These are phyloP conservation scores for Sordariomycetes sp. DNA, from an alignment of 2,329 filamentous ascomycete species.

Conservation along the genomic window DNA sequence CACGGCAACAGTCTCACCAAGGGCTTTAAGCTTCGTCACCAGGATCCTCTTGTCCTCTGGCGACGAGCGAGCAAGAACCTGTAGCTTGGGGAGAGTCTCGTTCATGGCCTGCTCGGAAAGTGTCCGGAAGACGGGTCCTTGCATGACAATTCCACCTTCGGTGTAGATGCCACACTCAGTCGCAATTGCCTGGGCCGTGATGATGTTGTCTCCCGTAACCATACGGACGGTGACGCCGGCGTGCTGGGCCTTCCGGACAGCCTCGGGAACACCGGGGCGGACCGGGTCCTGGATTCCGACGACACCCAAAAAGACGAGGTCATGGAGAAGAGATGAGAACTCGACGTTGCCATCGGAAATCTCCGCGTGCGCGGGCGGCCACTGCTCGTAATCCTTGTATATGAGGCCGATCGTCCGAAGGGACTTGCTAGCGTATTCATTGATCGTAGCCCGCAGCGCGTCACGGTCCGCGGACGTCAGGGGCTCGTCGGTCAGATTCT, in stretches of 20 bases:
- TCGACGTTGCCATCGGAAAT: slow-evolving; percentile 19
- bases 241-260: slow-evolving; percentile 43
- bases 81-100: slow-evolving; percentile 33
- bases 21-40: slow-evolving; percentile 42
- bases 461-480: slow-evolving; percentile 30
- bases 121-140: slow-evolving; percentile 47
- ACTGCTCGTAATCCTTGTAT: slow-evolving; percentile 54
- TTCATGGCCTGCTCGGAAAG: slow-evolving; percentile 38
- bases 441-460: slow-evolving; percentile 38
- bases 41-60: slow-evolving; percentile 54
- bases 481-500: slow-evolving; percentile 30
- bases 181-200: slow-evolving; percentile 51
- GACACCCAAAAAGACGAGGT: slow-evolving; percentile 59
- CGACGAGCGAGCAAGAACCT: slow-evolving; percentile 51
- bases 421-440: slow-evolving; percentile 47
- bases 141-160: slow-evolving; percentile 49
- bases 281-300: slow-evolving; percentile 55
- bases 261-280: slow-evolving; percentile 42
- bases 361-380: slow-evolving; percentile 51
- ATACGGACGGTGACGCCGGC: slow-evolving; percentile 53
- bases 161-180: slow-evolving; percentile 51
- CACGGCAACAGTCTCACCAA: slow-evolving; percentile 45
- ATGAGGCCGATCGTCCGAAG: slow-evolving; percentile 65
- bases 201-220: slow-evolving; percentile 34
- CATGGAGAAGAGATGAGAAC: slow-evolving; percentile 32